Evolutionary conservation across 2,329 filamentous ascomycete genomes (phyloP), one percentile per base, ranked within the genome.

Genomic region (Calonectria henricotiae): DNA sequence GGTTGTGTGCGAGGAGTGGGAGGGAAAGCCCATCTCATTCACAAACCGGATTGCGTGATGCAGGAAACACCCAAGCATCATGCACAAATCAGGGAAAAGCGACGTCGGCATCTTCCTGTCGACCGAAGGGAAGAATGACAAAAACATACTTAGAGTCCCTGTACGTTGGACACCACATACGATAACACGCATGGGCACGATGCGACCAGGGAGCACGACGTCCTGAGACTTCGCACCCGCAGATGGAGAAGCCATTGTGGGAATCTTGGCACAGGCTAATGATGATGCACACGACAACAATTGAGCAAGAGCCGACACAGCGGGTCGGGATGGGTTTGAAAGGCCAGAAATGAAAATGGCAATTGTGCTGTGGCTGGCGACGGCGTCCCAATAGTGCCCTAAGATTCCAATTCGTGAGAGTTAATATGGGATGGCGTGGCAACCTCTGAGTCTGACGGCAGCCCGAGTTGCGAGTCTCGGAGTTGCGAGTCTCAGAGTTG

Each of bases 151-250:
- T 65, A 82, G 69, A 12, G 82, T 82, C 25, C 82, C 82, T 47
- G 82, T 84, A 27, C 82, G 80, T 70, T 82, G 81, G 7, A 82
- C 73, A 47, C 82, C 80, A 73, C 81, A 83, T 30, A 84, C 82
- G 67, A 84, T 82, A 75, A 84, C 81, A 51, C 79, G 78, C 82
- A 83, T 83, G 7, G 82, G 82, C 4, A 83, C 81, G 54, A 79
- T 75, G 30, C 82, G 80, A 46, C 74, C 75, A n/a, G 75, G 73
- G 27, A 67, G 55, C 37, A 69, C 66, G 37, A 41, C 46, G 62
- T 65, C 71, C 55, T 69, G 69, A 43, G 71, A 54, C 30, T 62
- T 51, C 44, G 65, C 60, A 17, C 62, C 64, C 11, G 47, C 60
- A 27, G 46, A 20, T 62, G 37, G 41, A 5, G 70, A 69, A 32